Evolutionary conservation across 2,329 filamentous ascomycete genomes (phyloP), one percentile per base, ranked within the genome.

Genomic region (Microdochium nivale): DNA sequence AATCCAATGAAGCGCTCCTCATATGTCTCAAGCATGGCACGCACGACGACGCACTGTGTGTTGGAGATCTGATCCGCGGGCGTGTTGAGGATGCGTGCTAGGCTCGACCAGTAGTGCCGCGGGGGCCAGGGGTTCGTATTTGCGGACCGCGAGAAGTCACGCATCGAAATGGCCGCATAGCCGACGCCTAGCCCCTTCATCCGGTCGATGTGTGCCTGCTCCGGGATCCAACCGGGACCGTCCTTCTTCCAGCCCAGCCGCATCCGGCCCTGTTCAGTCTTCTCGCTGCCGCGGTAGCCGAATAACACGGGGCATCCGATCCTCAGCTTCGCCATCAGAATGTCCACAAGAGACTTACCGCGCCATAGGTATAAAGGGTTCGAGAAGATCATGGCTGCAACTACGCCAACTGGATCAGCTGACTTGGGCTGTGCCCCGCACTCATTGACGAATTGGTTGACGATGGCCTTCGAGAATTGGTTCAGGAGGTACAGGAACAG

Each of bases 271-370:
- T 75, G 73, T 47, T 83, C 78, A 1, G 84, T 95, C 55, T 77
- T 83, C 65, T 95, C 89, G 55, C 75, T 83, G 24, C 89, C 91
- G 44, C 81, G 78, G 57, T 91, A 81, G 19, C 92, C 92, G 65
- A 95, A 97, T 0, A 99, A 74, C 1, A 90, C 84, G 0, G 94
- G 92, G 60, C 90, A 95, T 3, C 81, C 76, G 16, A 87, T 76
- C 54, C 90, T 83, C 61, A 88, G 87, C 67, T 97, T 96, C 51
- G 91, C 86, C 61, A 95, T 85, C 27, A 97, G 75, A 53, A 97
- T 88, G 63, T 95, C 88, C 50, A 90, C 84, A 53, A 95, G 74
- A 1, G 84, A 78, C 48, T 78, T 69, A 9, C 82, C 85, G 49
- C 84, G 78, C 76, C 83, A 87, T 51, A 79, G 73, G 62, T 88